Conservation (phyloP, 2,329 filamentous ascomycete species). For the Sordariomycetes sp. region DNA sequence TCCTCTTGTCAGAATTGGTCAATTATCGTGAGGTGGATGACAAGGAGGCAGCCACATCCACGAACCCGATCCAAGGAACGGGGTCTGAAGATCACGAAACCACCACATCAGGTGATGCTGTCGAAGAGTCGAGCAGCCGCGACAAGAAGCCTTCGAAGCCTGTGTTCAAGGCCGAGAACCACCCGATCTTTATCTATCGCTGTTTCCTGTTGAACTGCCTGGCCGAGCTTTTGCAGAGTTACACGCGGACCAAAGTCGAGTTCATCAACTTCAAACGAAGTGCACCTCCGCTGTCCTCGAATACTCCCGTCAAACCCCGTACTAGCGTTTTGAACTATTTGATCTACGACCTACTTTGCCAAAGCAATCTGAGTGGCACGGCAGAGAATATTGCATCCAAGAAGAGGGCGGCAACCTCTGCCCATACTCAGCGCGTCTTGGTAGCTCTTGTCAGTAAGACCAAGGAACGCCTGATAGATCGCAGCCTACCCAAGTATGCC, state of each 20-base stretch:
- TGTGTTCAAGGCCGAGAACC: conserved; percentile 81
- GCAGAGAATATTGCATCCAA: conserved; percentile 69
- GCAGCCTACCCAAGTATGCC: conserved; percentile 43
- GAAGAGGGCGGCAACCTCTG: conserved; percentile 78
- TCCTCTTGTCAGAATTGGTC: conserved; percentile 82
- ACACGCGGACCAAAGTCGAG: conserved; percentile 92
- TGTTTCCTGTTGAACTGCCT: conserved; percentile 92
- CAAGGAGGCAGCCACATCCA: conserved; percentile 45
- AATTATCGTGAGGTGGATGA: conserved; percentile 92
- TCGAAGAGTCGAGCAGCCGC: conserved; percentile 21
- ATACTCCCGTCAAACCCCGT: conserved; percentile 87
- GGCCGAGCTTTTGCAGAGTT: conserved; percentile 81
- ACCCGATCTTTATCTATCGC: conserved; percentile 92
- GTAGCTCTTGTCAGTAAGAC: conserved; percentile 85
- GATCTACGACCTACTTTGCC: conserved; percentile 64
- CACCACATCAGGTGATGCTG: conserved; percentile 19
- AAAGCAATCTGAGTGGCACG: conserved; percentile 53
- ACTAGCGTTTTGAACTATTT: conserved; percentile 92
- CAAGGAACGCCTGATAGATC: conserved; percentile 60
- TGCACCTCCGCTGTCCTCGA: conserved; percentile 70
- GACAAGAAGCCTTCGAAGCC: conserved; percentile 60
- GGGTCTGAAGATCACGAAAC: too few species aligned
- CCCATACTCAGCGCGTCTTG: conserved; percentile 77
- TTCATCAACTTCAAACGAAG: conserved; percentile 99
- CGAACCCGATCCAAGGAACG: conserved; percentile 1